phyloP scores from a whole-genome alignment of 352 stramenopile genomes.

The Globisporangium uncinulatum region DNA sequence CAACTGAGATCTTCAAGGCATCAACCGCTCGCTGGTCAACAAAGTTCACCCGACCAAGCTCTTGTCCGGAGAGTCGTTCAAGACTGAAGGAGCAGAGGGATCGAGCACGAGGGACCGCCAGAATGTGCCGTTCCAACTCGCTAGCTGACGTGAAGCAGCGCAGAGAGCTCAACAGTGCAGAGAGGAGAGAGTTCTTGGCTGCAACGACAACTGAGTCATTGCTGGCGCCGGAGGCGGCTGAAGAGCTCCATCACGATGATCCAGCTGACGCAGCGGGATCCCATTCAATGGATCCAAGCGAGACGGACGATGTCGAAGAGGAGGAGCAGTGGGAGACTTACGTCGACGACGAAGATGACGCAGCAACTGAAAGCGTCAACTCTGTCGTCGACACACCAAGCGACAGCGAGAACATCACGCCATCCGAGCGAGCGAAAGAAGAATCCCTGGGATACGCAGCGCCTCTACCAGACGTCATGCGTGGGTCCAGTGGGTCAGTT shows the following conservation, averaged over 20 bases:
- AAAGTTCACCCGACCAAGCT: conserved; percentile 4
- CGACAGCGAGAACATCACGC: too few relatives aligned
- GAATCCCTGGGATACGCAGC: neutral
- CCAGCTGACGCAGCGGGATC: neutral
- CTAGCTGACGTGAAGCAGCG: neutral
- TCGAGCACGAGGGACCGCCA: too few relatives aligned
- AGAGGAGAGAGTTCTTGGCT: neutral
- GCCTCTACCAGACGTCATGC: neutral
- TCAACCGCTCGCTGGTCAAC: neutral
- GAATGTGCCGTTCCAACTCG: conserved; percentile 3
- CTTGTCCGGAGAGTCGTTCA: neutral
- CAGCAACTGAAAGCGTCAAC: neutral
- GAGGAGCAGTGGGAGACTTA: conserved; percentile 7
- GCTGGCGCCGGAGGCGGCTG: neutral
- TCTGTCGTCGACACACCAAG: too few relatives aligned
- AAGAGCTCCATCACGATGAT: neutral
- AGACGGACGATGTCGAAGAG: neutral
- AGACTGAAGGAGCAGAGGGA: too few relatives aligned
- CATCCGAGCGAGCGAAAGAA: neutral
- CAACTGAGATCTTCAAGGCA: neutral
- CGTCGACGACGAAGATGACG: conserved; percentile 1
- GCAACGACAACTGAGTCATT: neutral
- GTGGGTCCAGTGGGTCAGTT: too few relatives aligned
- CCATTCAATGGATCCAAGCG: neutral
- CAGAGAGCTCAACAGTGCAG: neutral